Evolutionary conservation across 2,329 filamentous ascomycete species (phyloP).

Genomic region (Diaporthe humulicola): DNA sequence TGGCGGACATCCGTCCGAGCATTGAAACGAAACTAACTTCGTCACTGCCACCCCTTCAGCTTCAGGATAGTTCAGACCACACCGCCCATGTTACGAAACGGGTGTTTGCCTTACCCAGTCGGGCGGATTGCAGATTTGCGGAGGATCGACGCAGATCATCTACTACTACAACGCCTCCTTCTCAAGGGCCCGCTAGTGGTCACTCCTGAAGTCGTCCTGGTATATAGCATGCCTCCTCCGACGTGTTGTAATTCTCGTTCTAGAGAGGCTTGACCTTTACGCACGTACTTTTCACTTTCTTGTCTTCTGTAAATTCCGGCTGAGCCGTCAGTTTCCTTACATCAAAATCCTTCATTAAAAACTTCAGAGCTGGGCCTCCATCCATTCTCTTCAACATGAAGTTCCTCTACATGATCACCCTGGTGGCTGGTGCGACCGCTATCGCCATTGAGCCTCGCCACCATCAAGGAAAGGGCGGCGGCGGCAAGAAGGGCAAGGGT

Average conservation of each 20-base stretch:
- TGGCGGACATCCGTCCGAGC: constrained; percentile 28
- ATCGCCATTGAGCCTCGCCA: constrained; percentile 19
- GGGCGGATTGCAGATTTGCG: constrained; percentile 8
- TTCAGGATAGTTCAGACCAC: constrained; percentile 32
- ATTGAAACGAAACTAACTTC: constrained; percentile 32
- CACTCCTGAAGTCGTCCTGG: neutral
- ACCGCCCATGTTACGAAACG: constrained; percentile 26
- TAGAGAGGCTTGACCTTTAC: neutral
- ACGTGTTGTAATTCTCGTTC: neutral
- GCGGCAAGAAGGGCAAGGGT: constrained; percentile 25
- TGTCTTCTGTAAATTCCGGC: constrained; percentile 11
- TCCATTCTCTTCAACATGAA: constrained; percentile 26
- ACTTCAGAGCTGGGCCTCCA: constrained; percentile 10
- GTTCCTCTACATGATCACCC: constrained; percentile 26
- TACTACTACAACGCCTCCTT: neutral
- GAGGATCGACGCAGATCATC: constrained; percentile 14
- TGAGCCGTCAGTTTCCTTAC: constrained; percentile 15
- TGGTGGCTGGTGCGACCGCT: constrained; percentile 5
- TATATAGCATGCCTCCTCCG: neutral
- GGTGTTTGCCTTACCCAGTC: constrained; percentile 15
- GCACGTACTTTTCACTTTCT: neutral
- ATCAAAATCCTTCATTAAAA: neutral
- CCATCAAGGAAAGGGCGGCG: constrained; percentile 23
- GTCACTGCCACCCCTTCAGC: constrained; percentile 25
- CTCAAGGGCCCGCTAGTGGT: neutral